phyloP scores from a whole-genome alignment of 305 asterid species.

The Vinca major region DNA sequence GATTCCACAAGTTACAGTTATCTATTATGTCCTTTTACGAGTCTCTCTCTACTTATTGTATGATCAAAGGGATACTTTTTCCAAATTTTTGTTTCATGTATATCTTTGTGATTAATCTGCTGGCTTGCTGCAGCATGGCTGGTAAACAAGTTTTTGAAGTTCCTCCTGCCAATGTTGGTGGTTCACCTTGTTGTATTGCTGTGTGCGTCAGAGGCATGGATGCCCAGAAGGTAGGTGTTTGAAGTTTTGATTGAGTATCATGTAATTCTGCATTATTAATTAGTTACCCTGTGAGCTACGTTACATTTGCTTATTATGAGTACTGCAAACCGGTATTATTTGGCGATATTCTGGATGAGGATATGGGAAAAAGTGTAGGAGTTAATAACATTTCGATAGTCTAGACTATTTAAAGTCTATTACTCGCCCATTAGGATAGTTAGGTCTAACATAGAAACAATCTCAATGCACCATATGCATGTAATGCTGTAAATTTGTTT shows the following conservation, averaged over 20 bases:
- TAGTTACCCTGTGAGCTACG: neutral
- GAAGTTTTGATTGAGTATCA: constrained; percentile 10
- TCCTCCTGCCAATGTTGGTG: constrained; percentile 81
- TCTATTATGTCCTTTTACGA: neutral
- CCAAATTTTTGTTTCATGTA: neutral
- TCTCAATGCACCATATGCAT: neutral
- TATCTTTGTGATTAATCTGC: neutral
- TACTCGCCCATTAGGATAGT: neutral
- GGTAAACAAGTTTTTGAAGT: constrained; percentile 91
- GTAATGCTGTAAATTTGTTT: neutral
- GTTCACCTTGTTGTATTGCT: constrained; percentile 75
- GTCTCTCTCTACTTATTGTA: neutral
- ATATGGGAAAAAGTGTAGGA: neutral
- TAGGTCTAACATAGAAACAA: neutral
- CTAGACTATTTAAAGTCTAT: neutral
- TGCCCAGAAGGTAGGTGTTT: constrained; percentile 62
- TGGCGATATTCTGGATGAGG: neutral
- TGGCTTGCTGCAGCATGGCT: constrained; percentile 66
- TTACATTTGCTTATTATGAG: neutral
- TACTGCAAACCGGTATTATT: neutral
- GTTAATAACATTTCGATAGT: neutral
- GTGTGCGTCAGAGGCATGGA: constrained; percentile 86
- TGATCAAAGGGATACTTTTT: neutral
- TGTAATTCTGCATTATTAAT: neutral
- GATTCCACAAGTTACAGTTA: neutral